These are phyloP conservation scores for Dalbergia cochinchinensis DNA, from an alignment of 306 rosid species.

Conservation along the genomic window DNA sequence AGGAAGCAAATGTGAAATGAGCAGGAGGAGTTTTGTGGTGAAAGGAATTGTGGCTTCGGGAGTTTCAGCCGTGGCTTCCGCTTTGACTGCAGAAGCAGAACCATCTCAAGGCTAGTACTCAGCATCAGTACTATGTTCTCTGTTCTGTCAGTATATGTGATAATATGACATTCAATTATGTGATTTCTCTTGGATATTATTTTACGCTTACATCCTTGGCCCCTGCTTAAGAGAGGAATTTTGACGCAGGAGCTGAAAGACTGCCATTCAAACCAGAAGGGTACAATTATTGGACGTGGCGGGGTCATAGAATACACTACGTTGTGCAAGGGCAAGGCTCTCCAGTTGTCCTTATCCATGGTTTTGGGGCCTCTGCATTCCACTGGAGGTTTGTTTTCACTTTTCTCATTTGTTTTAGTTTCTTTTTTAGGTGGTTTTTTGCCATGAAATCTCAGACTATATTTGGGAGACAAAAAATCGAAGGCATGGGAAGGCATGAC, in stretches of 20 bases:
- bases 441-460: not conserved
- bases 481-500: too few relatives aligned
- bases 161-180: not conserved
- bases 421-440: not conserved
- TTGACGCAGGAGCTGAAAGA: slow-evolving; percentile 67
- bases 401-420: not conserved
- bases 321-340: slow-evolving; percentile 96
- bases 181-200: slow-evolving; percentile 4
- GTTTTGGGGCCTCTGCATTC: slow-evolving; percentile 94
- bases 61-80: slow-evolving; percentile 66
- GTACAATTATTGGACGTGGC: slow-evolving; percentile 93
- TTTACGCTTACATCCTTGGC: not conserved
- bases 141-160: slow-evolving; percentile 1
- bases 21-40: slow-evolving; percentile 65
- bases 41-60: slow-evolving; percentile 86
- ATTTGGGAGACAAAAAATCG: too few relatives aligned
- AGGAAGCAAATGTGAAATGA: slow-evolving; percentile 87
- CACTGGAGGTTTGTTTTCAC: slow-evolving; percentile 79
- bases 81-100: slow-evolving; percentile 58
- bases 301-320: slow-evolving; percentile 87
- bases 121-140: not conserved
- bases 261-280: slow-evolving; percentile 76
- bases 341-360: slow-evolving; percentile 89
- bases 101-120: slow-evolving; percentile 62
- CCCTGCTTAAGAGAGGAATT: slow-evolving; percentile 26